Conservation (phyloP, 2,329 filamentous ascomycete species). For the Lecanicillium sp. region DNA sequence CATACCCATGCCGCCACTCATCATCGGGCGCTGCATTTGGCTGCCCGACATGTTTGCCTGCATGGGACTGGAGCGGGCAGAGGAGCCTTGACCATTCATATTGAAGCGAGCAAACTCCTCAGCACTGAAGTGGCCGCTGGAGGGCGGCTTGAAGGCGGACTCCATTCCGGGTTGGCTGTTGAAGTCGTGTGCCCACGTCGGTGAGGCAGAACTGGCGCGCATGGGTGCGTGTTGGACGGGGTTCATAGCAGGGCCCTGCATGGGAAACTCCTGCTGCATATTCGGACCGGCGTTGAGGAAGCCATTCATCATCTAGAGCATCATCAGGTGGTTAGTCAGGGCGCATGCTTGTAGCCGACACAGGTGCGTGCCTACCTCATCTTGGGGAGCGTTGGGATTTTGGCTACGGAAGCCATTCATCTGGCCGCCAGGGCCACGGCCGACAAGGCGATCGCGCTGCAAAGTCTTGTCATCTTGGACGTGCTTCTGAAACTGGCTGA, state of each 20-base stretch:
- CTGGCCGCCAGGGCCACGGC: constrained; percentile 62
- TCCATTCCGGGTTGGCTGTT: constrained; percentile 63
- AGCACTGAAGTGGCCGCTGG: constrained; percentile 61
- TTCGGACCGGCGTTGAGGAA: constrained; percentile 76
- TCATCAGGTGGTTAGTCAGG: constrained; percentile 25
- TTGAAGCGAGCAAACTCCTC: constrained; percentile 87
- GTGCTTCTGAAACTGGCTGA: constrained; percentile 96
- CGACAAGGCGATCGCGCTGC: constrained; percentile 82
- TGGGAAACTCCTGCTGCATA: constrained; percentile 48
- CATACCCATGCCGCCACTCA: constrained; percentile 47
- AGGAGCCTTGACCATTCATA: constrained; percentile 54
- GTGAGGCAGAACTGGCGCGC: constrained; percentile 47
- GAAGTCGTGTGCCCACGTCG: constrained; percentile 49
- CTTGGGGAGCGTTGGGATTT: constrained; percentile 62
- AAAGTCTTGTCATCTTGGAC: constrained; percentile 93
- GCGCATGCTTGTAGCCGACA: constrained; percentile 10
- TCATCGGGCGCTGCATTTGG: constrained; percentile 52
- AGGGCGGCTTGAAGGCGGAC: constrained; percentile 56
- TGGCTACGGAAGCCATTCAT: constrained; percentile 73
- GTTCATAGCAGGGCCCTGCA: constrained; percentile 44
- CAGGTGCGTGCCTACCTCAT: constrained; percentile 52
- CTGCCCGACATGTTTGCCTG: constrained; percentile 44
- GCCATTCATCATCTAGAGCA: constrained; percentile 76
- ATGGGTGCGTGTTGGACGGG: constrained; percentile 46
- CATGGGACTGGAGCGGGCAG: constrained; percentile 53